phyloP scores from a whole-genome alignment of 768 basidiomycete genomes.

The Tulasnella sp. region DNA sequence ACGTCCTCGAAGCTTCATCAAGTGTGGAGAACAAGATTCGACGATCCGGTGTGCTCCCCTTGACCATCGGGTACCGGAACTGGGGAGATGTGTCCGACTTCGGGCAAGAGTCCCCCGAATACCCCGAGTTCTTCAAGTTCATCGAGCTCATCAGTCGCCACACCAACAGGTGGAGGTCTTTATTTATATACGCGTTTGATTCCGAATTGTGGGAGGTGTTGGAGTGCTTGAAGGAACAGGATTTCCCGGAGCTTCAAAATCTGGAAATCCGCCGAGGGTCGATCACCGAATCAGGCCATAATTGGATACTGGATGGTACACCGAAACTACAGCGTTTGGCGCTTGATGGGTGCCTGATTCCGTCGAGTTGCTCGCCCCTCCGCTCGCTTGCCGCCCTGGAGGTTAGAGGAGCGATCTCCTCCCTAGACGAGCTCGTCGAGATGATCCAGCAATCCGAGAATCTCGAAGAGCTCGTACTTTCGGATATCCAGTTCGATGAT shows the following conservation, averaged over 20 bases:
- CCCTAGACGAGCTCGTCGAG: not conserved
- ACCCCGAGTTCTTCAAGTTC: not conserved
- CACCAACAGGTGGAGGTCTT: not conserved
- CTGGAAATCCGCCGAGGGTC: not conserved
- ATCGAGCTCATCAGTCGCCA: not conserved
- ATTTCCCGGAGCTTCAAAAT: not conserved
- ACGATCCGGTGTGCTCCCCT: not conserved
- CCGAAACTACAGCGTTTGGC: not conserved
- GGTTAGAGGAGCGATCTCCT: not conserved
- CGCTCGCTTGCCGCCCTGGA: not conserved
- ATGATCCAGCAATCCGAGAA: not conserved
- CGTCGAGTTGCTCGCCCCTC: not conserved
- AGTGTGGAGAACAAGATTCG: not conserved
- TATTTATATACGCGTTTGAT: not conserved
- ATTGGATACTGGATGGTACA: not conserved
- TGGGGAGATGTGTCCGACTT: not conserved
- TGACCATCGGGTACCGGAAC: not conserved
- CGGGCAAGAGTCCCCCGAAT: not conserved
- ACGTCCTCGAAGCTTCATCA: not conserved
- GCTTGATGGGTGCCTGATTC: not conserved
- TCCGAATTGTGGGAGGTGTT: not conserved
- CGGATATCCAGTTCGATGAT: not conserved
- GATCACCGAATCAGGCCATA: not conserved
- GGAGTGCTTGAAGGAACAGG: not conserved
- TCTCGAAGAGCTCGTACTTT: not conserved